Evolutionary conservation across 2,329 filamentous ascomycete species (phyloP).

Genomic region (Coniella lustricola): DNA sequence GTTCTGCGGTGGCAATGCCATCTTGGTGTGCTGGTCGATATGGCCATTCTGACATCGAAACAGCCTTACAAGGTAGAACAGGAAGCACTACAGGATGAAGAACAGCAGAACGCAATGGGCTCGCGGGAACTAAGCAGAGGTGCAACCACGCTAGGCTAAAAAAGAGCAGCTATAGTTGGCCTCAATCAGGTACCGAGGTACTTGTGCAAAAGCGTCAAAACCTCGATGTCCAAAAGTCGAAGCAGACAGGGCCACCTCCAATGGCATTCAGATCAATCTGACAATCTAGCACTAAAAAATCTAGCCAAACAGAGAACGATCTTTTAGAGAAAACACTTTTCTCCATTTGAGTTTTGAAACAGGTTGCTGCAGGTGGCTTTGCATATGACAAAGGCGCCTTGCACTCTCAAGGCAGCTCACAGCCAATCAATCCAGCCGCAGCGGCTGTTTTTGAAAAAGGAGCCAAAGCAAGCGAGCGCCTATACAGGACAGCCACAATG

Average conservation of each 20-base stretch:
- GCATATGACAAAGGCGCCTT: background rate
- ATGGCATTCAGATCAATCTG: background rate
- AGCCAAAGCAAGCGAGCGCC: background rate
- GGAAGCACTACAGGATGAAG: too few species aligned
- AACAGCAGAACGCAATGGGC: too few species aligned
- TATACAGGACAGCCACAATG: background rate
- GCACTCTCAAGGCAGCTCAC: background rate
- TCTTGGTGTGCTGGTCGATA: too few species aligned
- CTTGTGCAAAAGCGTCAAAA: too few species aligned
- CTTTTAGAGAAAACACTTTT: background rate
- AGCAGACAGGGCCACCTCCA: too few species aligned
- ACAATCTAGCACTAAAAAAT: background rate
- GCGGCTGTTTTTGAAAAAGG: background rate
- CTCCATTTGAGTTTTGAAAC: background rate
- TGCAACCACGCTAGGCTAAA: too few species aligned
- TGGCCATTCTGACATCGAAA: background rate
- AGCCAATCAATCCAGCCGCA: constrained; percentile 1
- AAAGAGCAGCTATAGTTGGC: too few species aligned
- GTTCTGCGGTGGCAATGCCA: too few species aligned
- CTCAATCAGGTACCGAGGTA: too few species aligned
- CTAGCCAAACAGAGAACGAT: background rate
- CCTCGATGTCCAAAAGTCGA: too few species aligned
- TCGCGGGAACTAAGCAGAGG: too few species aligned
- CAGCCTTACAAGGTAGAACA: background rate
- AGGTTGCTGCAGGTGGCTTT: background rate